Conservation (phyloP, 306 rosid genomes). For the Fagus sylvatica region DNA sequence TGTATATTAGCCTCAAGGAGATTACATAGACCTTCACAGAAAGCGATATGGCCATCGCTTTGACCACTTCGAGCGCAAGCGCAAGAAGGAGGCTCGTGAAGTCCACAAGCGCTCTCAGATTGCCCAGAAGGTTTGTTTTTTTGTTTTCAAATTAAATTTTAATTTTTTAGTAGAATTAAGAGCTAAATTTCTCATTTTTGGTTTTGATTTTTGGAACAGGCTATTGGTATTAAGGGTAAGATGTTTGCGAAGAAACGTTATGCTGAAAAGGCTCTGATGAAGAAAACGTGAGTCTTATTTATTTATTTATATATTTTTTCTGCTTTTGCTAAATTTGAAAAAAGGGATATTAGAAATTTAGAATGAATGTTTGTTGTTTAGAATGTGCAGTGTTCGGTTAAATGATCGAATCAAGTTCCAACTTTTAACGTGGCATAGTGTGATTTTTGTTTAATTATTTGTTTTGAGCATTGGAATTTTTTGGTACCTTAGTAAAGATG, state of each 20-base stretch:
- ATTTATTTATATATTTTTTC: not conserved
- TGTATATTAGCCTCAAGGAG: constrained; percentile 83
- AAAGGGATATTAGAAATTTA: not conserved
- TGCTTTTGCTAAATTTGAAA: not conserved
- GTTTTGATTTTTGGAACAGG: constrained; percentile 38
- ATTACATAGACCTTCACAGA: constrained; percentile 87
- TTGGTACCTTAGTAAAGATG: not conserved
- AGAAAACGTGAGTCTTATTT: constrained; percentile 68
- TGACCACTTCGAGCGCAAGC: constrained; percentile 88
- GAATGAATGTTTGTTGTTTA: not conserved
- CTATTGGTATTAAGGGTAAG: constrained; percentile 83
- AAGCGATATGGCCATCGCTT: constrained; percentile 82
- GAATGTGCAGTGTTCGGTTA: not conserved
- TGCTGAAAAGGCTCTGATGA: constrained; percentile 83
- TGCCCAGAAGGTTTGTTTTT: constrained; percentile 69
- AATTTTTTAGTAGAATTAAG: not conserved
- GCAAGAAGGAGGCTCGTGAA: constrained; percentile 89
- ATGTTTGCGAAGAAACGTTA: constrained; percentile 83
- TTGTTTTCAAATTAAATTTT: not conserved
- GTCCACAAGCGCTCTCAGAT: constrained; percentile 72
- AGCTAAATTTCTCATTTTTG: not conserved
- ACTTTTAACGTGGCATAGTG: not conserved
- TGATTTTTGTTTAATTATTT: not conserved
- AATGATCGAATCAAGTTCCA: not conserved
- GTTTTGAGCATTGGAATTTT: not conserved